These are phyloP conservation scores for Vachellia collinsii DNA, from an alignment of 306 rosid species.

Conservation along the genomic window DNA sequence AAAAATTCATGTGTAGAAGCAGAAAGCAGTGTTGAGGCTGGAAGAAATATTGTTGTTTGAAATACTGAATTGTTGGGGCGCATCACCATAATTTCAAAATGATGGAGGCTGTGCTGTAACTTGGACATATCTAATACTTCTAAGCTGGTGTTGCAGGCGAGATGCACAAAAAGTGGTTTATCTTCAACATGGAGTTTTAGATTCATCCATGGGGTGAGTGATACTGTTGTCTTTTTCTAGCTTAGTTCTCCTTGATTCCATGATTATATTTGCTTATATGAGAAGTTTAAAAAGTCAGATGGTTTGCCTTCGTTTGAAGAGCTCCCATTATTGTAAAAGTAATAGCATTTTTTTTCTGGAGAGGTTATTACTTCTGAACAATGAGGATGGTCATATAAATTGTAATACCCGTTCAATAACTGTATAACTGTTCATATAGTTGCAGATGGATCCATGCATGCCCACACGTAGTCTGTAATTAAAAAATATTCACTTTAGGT, in stretches of 20 bases:
- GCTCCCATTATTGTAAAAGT: not conserved
- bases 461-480: not conserved
- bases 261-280: conserved; percentile 13
- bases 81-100: not conserved
- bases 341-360: not conserved
- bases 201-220: conserved; percentile 97
- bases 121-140: conserved; percentile 32
- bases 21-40: not conserved
- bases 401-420: too few relatives aligned
- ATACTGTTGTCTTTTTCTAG: conserved; percentile 29
- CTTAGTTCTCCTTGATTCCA: conserved; percentile 30
- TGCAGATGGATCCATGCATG: not conserved
- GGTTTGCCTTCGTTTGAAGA: not conserved
- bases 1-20: conserved; percentile 4
- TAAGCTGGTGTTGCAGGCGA: conserved; percentile 66
- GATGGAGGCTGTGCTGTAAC: not conserved
- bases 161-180: conserved; percentile 88
- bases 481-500: too few relatives aligned
- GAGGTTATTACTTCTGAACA: not conserved
- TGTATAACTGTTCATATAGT: not conserved
- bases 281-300: conserved; percentile 4
- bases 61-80: not conserved
- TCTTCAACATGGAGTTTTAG: conserved; percentile 92
- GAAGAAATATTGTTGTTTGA: conserved; percentile 15
- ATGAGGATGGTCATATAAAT: not conserved